Conservation (phyloP, 352 stramenopile species). For the Globisporangium camurandrum region DNA sequence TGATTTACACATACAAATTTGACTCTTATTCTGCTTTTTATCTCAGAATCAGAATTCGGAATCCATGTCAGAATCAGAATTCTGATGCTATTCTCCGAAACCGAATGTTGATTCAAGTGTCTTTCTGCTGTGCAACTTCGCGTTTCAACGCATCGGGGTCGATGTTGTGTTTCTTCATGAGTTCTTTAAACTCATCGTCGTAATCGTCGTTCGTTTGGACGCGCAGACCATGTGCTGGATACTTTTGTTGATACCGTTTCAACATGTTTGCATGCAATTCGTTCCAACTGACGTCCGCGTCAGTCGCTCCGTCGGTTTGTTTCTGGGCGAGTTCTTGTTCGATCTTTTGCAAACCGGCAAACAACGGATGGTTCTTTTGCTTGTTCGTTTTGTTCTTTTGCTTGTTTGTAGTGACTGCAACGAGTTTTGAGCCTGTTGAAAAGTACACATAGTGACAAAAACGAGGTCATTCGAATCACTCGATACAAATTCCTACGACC, state of each 20-base stretch:
- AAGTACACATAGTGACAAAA: background rate
- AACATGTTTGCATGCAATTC: slow-evolving; percentile 67
- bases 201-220: slow-evolving; percentile 59
- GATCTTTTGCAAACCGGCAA: slow-evolving; percentile 68
- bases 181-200: slow-evolving; percentile 80
- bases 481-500: no score
- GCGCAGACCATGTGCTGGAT: slow-evolving; percentile 47
- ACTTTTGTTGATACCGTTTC: slow-evolving; percentile 73
- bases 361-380: slow-evolving; percentile 53
- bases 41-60: no score
- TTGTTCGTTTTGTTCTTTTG: slow-evolving; percentile 19
- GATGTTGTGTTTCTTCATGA: slow-evolving; percentile 76
- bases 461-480: background rate
- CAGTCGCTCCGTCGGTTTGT: slow-evolving; percentile 28
- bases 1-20: no score
- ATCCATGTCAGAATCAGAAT: no score
- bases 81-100: no score
- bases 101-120: no score
- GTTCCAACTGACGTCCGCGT: slow-evolving; percentile 71
- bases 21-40: no score
- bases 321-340: slow-evolving; percentile 61
- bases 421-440: slow-evolving; percentile 25
- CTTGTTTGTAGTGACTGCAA: slow-evolving; percentile 19
- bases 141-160: slow-evolving; percentile 47
- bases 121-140: slow-evolving; percentile 6